Evolutionary conservation across 2,329 filamentous ascomycete species (phyloP).

Genomic region (Aciculosporium take): DNA sequence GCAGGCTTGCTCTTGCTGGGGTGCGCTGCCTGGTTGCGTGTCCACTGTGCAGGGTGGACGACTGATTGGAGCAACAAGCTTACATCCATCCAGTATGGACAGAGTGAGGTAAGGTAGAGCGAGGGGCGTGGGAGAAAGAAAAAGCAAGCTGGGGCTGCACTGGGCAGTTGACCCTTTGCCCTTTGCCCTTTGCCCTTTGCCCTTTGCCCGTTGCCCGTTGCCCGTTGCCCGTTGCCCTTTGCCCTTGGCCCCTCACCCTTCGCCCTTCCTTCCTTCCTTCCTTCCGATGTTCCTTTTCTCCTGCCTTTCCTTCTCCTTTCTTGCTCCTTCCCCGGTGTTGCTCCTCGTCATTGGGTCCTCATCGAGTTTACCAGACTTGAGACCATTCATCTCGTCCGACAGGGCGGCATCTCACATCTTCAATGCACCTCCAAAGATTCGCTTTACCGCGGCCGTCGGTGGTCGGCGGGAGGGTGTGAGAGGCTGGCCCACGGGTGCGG

Average conservation of each 20-base stretch:
- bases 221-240: neutral
- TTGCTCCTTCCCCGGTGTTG: neutral
- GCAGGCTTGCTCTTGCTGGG: too few relatives aligned
- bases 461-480: neutral
- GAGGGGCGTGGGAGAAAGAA: too few relatives aligned
- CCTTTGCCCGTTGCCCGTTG: neutral
- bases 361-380: conserved; percentile 1
- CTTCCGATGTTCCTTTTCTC: neutral
- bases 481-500: neutral
- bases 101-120: too few relatives aligned
- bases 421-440: conserved; percentile 3
- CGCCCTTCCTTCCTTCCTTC: neutral
- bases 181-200: neutral
- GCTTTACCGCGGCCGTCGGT: neutral
- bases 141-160: too few relatives aligned
- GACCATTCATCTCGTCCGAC: neutral
- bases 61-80: too few relatives aligned
- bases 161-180: neutral
- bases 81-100: too few relatives aligned
- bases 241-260: neutral
- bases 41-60: too few relatives aligned
- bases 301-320: neutral
- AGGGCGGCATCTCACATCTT: neutral
- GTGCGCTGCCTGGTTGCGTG: neutral
- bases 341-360: neutral